Base-by-base conservation (phyloP, 2,329 filamentous ascomycete species). In the Curvularia lunata region DNA sequence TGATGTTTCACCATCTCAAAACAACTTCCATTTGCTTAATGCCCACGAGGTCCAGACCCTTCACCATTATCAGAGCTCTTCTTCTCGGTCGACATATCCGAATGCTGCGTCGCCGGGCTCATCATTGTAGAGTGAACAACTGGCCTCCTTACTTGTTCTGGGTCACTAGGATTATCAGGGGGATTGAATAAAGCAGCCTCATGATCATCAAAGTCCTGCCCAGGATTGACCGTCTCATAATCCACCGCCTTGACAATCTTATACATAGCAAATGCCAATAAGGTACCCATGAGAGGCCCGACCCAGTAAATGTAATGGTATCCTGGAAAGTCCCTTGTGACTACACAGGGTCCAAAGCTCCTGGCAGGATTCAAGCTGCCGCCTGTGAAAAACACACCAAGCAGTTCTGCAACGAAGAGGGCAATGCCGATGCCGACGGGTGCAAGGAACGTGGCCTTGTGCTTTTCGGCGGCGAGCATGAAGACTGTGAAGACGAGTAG, bases 381-480 rank as follows among this genome's bases (percentile, higher is more conserved):
- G 8, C 79, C 79, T 0, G 79, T 81, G 63, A 74, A 81, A 60
- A 74, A 78, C 0, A 80, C 77, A 16, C 76, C 83, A 4, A 80
- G 76, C 48, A 86, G 61, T 56, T 86, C 81, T 0, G 80, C 79
- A 42, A 91, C 83, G 73, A 92, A 91, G 52, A 92, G 82, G 0
- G 88, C 81, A 2, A 91, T 75, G 1, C 90, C 90, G 64, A 92
- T 91, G 12, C 87, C 88, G 3, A 92, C 78, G 0, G 90, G 89
- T 0, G 89, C 89, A 1, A 91, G 77, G 69, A 83, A 91, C 0
- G 89, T 92, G 2, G 86, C 85, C 43, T 87, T 86, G 73, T 91
- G 88, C 77, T 92, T 91, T 72, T 91, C 88, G 4, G 86, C 85
- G 0, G 88, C 88, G 43, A 91, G 81, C 84, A 91, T 88, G 65